Conservation (phyloP, 1,284 basidiomycete species). For the Sphaerobolus stellatus region DNA sequence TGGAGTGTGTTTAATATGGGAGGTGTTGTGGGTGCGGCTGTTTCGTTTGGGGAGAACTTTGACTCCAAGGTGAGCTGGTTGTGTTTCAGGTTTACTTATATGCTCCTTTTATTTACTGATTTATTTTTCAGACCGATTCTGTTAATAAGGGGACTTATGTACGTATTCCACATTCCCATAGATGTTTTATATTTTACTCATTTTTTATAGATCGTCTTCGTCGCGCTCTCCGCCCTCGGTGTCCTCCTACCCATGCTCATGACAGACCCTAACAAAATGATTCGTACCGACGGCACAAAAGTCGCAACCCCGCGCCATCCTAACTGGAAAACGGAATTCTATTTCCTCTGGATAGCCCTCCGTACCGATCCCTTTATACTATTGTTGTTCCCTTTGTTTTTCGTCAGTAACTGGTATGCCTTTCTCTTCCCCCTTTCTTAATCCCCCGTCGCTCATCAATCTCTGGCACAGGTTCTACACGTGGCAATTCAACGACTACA, state of each 20-base stretch:
- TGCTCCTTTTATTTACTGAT: neutral
- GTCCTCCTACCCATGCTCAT: conserved; percentile 63
- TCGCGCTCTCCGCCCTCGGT: conserved; percentile 67
- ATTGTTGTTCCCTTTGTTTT: conserved; percentile 66
- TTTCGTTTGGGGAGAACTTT: conserved; percentile 57
- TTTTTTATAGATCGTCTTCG: conserved; percentile 61
- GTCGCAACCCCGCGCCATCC: conserved; percentile 59
- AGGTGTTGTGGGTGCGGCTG: conserved; percentile 66
- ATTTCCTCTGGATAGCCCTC: conserved; percentile 52
- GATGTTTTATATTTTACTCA: conserved; percentile 5
- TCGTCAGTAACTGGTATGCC: conserved; percentile 66
- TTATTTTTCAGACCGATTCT: conserved; percentile 26
- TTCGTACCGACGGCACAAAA: conserved; percentile 72
- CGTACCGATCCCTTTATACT: conserved; percentile 57
- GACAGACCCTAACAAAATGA: conserved; percentile 65
- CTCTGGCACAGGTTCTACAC: conserved; percentile 54
- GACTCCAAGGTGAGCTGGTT: conserved; percentile 15
- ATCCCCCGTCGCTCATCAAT: neutral
- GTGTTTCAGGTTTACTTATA: neutral
- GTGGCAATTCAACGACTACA: conserved; percentile 71
- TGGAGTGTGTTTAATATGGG: conserved; percentile 78
- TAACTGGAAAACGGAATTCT: conserved; percentile 64
- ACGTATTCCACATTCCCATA: conserved; percentile 21
- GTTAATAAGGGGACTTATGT: conserved; percentile 65
- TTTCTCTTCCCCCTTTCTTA: neutral